These are phyloP conservation scores for Alternaria gansuensis DNA, from an alignment of 2,329 filamentous ascomycete species.

Conservation along the genomic window DNA sequence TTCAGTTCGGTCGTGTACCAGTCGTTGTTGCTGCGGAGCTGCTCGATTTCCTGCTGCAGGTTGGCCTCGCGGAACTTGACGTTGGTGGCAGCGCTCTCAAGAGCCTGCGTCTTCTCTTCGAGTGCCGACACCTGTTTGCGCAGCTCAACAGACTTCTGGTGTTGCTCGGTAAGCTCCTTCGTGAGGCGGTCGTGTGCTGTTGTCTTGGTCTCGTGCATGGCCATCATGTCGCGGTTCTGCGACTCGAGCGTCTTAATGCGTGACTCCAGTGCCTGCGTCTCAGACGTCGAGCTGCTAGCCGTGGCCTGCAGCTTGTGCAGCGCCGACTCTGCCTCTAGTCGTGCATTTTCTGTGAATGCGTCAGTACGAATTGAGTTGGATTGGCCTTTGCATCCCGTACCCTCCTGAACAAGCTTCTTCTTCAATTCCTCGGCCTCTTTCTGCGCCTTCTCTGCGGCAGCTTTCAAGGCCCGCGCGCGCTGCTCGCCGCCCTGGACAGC, in stretches of 20 bases:
- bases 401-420: conserved; percentile 82
- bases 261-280: conserved; percentile 78
- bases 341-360: conserved; percentile 70
- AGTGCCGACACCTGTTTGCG: conserved; percentile 81
- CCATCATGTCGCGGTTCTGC: conserved; percentile 89
- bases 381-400: conserved; percentile 60
- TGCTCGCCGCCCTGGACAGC: conserved; percentile 84
- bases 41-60: conserved; percentile 87
- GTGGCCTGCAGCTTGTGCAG: conserved; percentile 80
- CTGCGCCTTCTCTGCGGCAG: conserved; percentile 80
- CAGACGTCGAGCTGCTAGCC: conserved; percentile 74
- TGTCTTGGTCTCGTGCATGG: conserved; percentile 88
- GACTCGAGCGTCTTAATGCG: conserved; percentile 88
- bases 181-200: conserved; percentile 84
- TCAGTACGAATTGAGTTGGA: conserved; percentile 22
- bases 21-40: conserved; percentile 88
- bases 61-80: conserved; percentile 91
- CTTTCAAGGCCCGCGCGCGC: conserved; percentile 81
- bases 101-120: conserved; percentile 83
- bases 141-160: conserved; percentile 85
- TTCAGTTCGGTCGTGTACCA: conserved; percentile 94
- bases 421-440: conserved; percentile 84
- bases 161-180: conserved; percentile 85
- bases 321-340: conserved; percentile 80
- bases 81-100: conserved; percentile 79